phyloP scores from a whole-genome alignment of 2,329 filamentous ascomycete genomes.

The Trichoderma simmonsii region DNA sequence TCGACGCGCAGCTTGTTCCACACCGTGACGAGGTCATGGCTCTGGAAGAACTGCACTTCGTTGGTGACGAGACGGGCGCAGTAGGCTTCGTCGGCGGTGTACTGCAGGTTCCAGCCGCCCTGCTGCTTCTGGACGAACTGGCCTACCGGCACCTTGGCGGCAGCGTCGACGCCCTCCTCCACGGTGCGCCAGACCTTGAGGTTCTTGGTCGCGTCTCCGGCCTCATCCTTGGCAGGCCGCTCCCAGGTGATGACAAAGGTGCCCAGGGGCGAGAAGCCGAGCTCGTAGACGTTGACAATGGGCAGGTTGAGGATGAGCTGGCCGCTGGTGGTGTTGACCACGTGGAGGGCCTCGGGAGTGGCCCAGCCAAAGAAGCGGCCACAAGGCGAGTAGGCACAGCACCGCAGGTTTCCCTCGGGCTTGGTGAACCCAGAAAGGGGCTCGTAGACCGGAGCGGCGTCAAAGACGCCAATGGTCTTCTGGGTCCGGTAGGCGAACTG shows the following conservation, averaged over 20 bases:
- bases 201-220: slow-evolving; percentile 91
- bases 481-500: slow-evolving; percentile 97
- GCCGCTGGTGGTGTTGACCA: slow-evolving; percentile 78
- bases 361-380: slow-evolving; percentile 97
- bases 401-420: slow-evolving; percentile 91
- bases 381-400: slow-evolving; percentile 92
- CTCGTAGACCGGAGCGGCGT: slow-evolving; percentile 86
- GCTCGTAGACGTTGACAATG: slow-evolving; percentile 83
- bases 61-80: slow-evolving; percentile 94
- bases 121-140: slow-evolving; percentile 94
- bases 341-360: slow-evolving; percentile 77
- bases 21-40: slow-evolving; percentile 75
- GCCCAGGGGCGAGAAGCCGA: slow-evolving; percentile 89
- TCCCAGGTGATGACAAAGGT: slow-evolving; percentile 97
- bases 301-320: slow-evolving; percentile 70
- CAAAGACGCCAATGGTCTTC: slow-evolving; percentile 91
- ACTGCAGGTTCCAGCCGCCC: slow-evolving; percentile 96
- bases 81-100: slow-evolving; percentile 88
- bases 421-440: slow-evolving; percentile 77
- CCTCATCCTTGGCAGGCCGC: slow-evolving; percentile 85
- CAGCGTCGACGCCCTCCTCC: slow-evolving; percentile 60
- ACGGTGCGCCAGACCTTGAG: slow-evolving; percentile 92
- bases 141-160: slow-evolving; percentile 72
- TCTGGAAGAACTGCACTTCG: slow-evolving; percentile 96
- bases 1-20: slow-evolving; percentile 96